These are phyloP conservation scores for Pachysolen tannophilus DNA, from an alignment of 805 yeast species.

Conservation along the genomic window DNA sequence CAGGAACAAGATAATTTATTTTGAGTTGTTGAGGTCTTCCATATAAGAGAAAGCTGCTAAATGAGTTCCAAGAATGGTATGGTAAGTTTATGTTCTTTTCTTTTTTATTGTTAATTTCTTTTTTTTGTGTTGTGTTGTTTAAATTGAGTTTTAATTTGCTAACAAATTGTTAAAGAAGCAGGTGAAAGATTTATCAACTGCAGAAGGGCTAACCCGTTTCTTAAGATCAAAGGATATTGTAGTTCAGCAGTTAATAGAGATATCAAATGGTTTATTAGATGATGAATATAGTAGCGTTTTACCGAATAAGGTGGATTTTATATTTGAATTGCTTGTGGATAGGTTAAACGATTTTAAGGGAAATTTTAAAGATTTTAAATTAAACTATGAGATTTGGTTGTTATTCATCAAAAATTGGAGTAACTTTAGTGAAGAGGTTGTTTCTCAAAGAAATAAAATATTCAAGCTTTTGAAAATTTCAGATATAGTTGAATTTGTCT, in stretches of 20 bases:
- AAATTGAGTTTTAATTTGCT: neutral
- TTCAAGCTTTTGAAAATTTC: constrained; percentile 35
- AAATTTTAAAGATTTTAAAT: constrained; percentile 31
- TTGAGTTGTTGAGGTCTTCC: too few species aligned
- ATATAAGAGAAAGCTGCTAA: too few species aligned
- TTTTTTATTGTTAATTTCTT: too few species aligned
- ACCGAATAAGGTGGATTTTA: constrained; percentile 47
- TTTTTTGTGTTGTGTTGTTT: neutral
- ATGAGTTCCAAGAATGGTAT: too few species aligned
- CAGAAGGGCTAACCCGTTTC: constrained; percentile 47
- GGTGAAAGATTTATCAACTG: constrained; percentile 14
- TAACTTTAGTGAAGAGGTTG: constrained; percentile 13
- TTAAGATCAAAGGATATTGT: constrained; percentile 46
- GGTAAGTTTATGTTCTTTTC: too few species aligned
- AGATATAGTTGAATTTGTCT: constrained; percentile 23
- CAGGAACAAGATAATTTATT: too few species aligned
- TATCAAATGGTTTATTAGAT: constrained; percentile 25
- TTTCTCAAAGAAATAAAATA: constrained; percentile 27
- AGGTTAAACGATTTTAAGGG: constrained; percentile 40
- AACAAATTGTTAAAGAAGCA: neutral
- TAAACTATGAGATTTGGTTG: constrained; percentile 38
- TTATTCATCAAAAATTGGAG: constrained; percentile 30
- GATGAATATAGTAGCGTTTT: constrained; percentile 30
- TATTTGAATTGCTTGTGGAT: constrained; percentile 53
- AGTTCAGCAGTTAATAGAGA: constrained; percentile 31